Conservation (phyloP, 371 early-diverging fungal genomes). For the Lichtheimia corymbifera region DNA sequence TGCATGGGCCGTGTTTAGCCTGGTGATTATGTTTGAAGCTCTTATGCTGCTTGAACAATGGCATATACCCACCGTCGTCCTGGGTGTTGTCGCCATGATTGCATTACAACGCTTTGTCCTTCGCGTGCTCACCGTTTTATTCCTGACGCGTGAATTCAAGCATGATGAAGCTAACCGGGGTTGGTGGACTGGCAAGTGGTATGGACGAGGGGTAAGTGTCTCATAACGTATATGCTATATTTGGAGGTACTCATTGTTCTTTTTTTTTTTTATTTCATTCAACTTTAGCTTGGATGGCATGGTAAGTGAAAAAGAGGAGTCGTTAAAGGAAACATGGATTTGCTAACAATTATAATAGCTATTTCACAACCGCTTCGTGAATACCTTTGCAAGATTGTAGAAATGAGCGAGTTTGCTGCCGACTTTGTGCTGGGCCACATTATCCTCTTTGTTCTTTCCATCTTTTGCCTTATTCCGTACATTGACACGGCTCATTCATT, state of each 20-base stretch:
- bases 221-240: background rate
- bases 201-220: slow-evolving; percentile 73
- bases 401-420: slow-evolving; percentile 81
- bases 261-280: background rate
- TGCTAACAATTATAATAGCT: slow-evolving; percentile 31
- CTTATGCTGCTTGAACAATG: slow-evolving; percentile 73
- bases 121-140: slow-evolving; percentile 66
- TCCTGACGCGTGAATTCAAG: slow-evolving; percentile 81
- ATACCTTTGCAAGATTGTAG: slow-evolving; percentile 83
- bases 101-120: slow-evolving; percentile 74
- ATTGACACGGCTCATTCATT: slow-evolving; percentile 80
- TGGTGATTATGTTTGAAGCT: slow-evolving; percentile 62
- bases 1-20: slow-evolving; percentile 62
- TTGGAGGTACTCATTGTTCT: background rate
- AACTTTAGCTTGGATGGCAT: slow-evolving; percentile 47
- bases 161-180: slow-evolving; percentile 82
- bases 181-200: slow-evolving; percentile 93
- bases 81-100: slow-evolving; percentile 69
- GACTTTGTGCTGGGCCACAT: slow-evolving; percentile 80
- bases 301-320: slow-evolving; percentile 17
- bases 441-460: slow-evolving; percentile 70
- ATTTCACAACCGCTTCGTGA: slow-evolving; percentile 78
- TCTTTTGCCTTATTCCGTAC: slow-evolving; percentile 74
- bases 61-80: slow-evolving; percentile 58
- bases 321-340: too few species aligned